Base-by-base conservation (phyloP, 805 yeast species). In the Saccharomycopsis javanensis region DNA sequence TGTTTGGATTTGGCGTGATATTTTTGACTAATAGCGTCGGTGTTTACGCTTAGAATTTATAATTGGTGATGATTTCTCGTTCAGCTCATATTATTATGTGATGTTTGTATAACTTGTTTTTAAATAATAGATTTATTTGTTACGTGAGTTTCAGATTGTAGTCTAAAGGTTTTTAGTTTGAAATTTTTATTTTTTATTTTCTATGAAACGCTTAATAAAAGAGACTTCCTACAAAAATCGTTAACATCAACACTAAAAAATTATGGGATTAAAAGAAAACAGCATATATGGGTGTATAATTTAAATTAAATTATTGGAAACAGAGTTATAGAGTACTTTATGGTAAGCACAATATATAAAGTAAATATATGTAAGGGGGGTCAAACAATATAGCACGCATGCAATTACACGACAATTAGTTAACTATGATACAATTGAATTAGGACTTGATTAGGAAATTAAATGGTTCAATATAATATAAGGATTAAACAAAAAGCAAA, bases 1-100 rank as follows among this genome's bases (percentile, higher is more conserved):
- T 42, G 38, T 58, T 58, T 55, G 61, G 61, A n/a, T 27, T 56
- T 7, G 61, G 61, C 4, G 59, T 50, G 54, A 53, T 58, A 28
- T 55, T 55, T 45, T 53, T 58, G 33, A 46, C 61, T 30, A 56
- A 54, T 45, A 34, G 55, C 25, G 61, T 58, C 20, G 61, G 61
- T 11, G 61, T 58, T 20, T 58, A 58, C 48, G 61, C 53, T 15
- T 58, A 30, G 54, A 18, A 23, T 5, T 11, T 23, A 31, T 15
- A 25, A 20, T 8, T 42, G 28, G 4, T n/a, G 27, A 15, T 11
- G 13, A 16, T 20, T 38, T 20, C 23, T 28, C 23, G 23, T 42
- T 42, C 11, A 20, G 28, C 28, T 8, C 5, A 23, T 20, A 20
- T 35, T 25, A 38, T 20, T 27, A 38, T 53, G 18, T 37, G 30